These are phyloP conservation scores for Rubia tinctorum DNA, from an alignment of 305 asterid species.

Conservation along the genomic window DNA sequence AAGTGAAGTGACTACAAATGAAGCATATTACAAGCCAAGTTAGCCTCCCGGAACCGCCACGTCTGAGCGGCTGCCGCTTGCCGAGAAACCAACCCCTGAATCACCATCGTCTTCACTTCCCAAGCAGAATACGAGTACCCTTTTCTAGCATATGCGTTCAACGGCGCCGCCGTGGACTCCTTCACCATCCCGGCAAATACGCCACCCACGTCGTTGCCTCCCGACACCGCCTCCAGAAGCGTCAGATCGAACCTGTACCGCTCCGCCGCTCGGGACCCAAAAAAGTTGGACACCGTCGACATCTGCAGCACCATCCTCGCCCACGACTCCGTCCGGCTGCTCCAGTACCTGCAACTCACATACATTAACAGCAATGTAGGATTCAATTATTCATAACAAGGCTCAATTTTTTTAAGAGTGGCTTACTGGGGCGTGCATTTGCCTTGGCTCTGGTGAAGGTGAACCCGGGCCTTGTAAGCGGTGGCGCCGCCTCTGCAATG, in stretches of 20 bases:
- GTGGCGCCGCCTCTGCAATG: conserved; percentile 8
- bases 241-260: conserved; percentile 60
- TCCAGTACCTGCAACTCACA: conserved; percentile 68
- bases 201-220: conserved; percentile 39
- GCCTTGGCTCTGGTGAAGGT: neutral
- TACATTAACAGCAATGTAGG: neutral
- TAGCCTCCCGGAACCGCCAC: conserved; percentile 47
- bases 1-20: conserved; percentile 8
- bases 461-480: conserved; percentile 31
- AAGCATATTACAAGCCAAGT: conserved; percentile 31
- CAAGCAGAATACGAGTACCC: conserved; percentile 73
- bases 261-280: conserved; percentile 73
- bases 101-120: conserved; percentile 75
- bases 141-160: conserved; percentile 68
- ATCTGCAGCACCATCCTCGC: conserved; percentile 75
- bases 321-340: conserved; percentile 75
- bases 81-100: conserved; percentile 66
- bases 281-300: conserved; percentile 69
- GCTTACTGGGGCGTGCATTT: conserved; percentile 1
- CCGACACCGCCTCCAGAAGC: conserved; percentile 58
- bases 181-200: conserved; percentile 50
- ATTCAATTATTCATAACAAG: neutral
- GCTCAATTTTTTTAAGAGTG: neutral
- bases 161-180: conserved; percentile 81
- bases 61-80: conserved; percentile 61